A percentile compares a stretch with the other conserved stretches of the same genome.
These are phyloP conservation scores for Curvularia hawaiiensis DNA, from an alignment of 2,329 filamentous ascomycete genomes.

Conservation along the genomic window DNA sequence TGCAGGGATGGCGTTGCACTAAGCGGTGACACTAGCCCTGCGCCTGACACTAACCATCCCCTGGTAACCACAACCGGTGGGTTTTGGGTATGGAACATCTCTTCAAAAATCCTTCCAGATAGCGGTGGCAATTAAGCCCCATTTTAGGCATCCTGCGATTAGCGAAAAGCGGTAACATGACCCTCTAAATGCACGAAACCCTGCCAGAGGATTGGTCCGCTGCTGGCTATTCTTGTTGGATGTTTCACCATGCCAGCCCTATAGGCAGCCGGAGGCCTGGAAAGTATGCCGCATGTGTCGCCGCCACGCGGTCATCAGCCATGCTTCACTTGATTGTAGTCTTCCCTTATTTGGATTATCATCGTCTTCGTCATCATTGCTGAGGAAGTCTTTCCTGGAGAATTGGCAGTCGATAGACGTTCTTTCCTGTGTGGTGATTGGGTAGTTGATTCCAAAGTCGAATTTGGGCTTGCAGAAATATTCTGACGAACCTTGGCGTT, in stretches of 20 bases:
- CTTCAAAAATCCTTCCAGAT: neutral
- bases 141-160: neutral
- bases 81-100: neutral
- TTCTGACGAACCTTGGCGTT: neutral
- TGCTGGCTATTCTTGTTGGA: neutral
- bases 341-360: neutral
- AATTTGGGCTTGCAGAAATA: neutral
- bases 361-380: neutral
- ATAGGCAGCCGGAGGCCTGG: constrained; percentile 8
- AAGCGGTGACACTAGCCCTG: neutral
- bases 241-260: too few species aligned
- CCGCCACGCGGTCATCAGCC: constrained; percentile 4
- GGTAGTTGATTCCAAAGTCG: constrained; percentile 10
- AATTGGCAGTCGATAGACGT: neutral
- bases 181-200: neutral
- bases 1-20: neutral
- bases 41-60: neutral
- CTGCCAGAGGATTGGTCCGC: neutral
- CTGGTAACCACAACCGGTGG: too few species aligned
- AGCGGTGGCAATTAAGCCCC: neutral
- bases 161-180: neutral
- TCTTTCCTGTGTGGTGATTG: constrained; percentile 1
- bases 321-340: neutral
- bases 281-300: constrained; percentile 4
- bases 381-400: neutral